These are phyloP conservation scores for Nicotiana knightiana DNA, from an alignment of 257 asterid species.

Conservation along the genomic window DNA sequence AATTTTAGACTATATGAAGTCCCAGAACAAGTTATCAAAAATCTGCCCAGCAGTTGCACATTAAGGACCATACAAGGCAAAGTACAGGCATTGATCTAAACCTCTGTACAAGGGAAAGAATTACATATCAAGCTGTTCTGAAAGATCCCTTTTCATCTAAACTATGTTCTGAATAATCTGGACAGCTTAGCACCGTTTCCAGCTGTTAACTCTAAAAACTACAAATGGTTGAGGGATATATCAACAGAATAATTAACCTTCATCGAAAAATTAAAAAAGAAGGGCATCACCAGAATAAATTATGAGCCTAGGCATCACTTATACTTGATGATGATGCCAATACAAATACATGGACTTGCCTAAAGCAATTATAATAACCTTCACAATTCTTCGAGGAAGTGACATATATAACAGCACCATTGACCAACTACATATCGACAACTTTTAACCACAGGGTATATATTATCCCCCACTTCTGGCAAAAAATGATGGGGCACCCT, in stretches of 20 bases:
- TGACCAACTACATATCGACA: conserved; percentile 22
- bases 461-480: conserved; percentile 25
- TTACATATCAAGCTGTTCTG: not conserved
- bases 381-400: conserved; percentile 12
- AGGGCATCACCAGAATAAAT: not conserved
- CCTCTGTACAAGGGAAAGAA: not conserved
- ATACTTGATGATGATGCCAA: conserved; percentile 3
- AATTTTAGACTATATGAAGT: not conserved
- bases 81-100: not conserved
- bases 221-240: conserved; percentile 4
- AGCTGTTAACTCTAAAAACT: not conserved
- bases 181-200: not conserved
- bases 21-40: not conserved
- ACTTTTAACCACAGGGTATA: conserved; percentile 25
- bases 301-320: conserved; percentile 3
- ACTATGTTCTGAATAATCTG: not conserved
- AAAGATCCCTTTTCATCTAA: not conserved
- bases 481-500: conserved; percentile 46
- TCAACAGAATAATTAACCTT: not conserved
- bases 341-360: conserved; percentile 3
- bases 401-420: conserved; percentile 16
- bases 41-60: not conserved
- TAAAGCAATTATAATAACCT: conserved; percentile 10
- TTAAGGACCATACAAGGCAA: not conserved
- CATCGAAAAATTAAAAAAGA: not conserved